Percentiles rank a stretch among this genome's conserved stretches.
phyloP scores from a whole-genome alignment of 805 yeast species.

The Candida koratica region DNA sequence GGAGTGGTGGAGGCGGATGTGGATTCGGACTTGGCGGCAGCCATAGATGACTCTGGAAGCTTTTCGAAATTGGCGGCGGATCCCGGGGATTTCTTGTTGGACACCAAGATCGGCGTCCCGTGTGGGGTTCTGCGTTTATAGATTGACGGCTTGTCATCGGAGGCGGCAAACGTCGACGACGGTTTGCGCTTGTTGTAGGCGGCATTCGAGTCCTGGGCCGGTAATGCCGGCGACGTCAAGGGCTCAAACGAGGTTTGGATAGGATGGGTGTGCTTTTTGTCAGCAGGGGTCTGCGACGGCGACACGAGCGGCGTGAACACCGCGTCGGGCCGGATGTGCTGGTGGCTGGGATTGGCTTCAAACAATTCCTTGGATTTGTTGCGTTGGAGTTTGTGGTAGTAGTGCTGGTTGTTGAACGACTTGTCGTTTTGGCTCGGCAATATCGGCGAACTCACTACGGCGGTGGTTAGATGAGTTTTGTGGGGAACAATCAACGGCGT shows the following conservation, averaged over 20 bases:
- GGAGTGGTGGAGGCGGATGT: slow-evolving; percentile 19
- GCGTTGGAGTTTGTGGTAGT: slow-evolving; percentile 28
- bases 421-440: slow-evolving; percentile 41
- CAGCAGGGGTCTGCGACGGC: slow-evolving; percentile 70
- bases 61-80: slow-evolving; percentile 19
- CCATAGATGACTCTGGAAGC: slow-evolving; percentile 24
- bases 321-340: slow-evolving; percentile 50
- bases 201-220: slow-evolving; percentile 30
- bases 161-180: slow-evolving; percentile 29
- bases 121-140: slow-evolving; percentile 42
- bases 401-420: slow-evolving; percentile 41
- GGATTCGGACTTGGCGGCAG: slow-evolving; percentile 1
- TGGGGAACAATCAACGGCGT: slow-evolving; percentile 13
- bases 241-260: slow-evolving; percentile 41
- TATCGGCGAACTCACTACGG: slow-evolving; percentile 30
- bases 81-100: slow-evolving; percentile 9
- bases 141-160: slow-evolving; percentile 21
- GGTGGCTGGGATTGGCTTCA: slow-evolving; percentile 17
- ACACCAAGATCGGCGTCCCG: slow-evolving; percentile 35
- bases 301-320: slow-evolving; percentile 74
- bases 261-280: slow-evolving; percentile 24
- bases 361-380: slow-evolving; percentile 13
- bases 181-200: slow-evolving; percentile 25
- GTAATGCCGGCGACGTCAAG: slow-evolving; percentile 66
- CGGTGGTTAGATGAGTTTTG: slow-evolving; percentile 7